phyloP scores from a whole-genome alignment of 129 eudicot genomes.

The Flaveria ramosissima region DNA sequence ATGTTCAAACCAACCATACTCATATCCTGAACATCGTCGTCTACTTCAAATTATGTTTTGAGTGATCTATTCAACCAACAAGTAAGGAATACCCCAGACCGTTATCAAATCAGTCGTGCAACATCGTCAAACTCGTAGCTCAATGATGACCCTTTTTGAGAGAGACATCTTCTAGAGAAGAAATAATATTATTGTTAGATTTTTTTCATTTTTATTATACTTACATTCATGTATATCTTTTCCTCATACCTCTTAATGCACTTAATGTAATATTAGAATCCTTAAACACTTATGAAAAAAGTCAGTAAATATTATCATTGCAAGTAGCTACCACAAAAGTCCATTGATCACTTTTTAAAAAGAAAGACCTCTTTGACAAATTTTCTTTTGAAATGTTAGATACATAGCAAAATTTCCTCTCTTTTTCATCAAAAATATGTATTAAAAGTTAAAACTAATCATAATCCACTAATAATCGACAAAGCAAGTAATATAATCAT shows the following conservation, averaged over 20 bases:
- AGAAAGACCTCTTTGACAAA: background rate
- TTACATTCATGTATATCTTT: too few species aligned
- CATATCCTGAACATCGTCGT: too few species aligned
- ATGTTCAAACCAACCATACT: too few species aligned
- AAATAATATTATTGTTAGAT: too few species aligned
- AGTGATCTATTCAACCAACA: too few species aligned
- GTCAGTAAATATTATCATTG: background rate
- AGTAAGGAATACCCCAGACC: too few species aligned
- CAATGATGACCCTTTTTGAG: too few species aligned
- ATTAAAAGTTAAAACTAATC: background rate
- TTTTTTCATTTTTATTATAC: too few species aligned
- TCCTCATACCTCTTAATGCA: background rate
- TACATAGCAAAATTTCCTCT: background rate
- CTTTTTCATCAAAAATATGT: background rate
- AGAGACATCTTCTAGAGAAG: too few species aligned
- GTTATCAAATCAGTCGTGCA: too few species aligned
- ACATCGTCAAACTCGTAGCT: too few species aligned
- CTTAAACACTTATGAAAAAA: background rate
- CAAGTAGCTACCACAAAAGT: background rate
- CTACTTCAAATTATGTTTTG: too few species aligned
- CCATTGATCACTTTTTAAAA: background rate
- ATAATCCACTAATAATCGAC: conserved; percentile 21
- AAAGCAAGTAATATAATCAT: conserved; percentile 31
- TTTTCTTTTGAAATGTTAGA: background rate
- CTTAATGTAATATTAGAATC: background rate